Base-by-base conservation (phyloP, 73 alveolate species). In the Breviolum minutum region DNA sequence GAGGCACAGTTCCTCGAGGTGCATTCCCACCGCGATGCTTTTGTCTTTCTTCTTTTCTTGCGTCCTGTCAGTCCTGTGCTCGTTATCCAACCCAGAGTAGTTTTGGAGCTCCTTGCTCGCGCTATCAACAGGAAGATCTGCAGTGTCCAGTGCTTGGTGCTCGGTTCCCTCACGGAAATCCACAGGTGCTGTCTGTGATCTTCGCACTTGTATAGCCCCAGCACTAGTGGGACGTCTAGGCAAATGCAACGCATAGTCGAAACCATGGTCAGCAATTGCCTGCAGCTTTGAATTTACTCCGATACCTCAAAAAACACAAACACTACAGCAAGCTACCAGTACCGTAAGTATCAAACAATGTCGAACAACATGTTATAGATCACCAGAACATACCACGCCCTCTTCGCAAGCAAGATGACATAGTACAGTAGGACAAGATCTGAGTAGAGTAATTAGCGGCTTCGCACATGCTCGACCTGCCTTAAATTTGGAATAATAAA, bases 101-200 rank as follows among this genome's bases (percentile, higher is more conserved):
- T 26, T 20, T 11, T 17, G 13, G 30, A 5, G 40, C 19, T 71
- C 30, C 30, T 71, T 13, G 30, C 30, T 8, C 30, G 19, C 30
- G 13, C 26, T 48, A 11, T 13, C 26, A n/a, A 71, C 32, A n/a
- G 62, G 13, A 62, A 77, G 24, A 7, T 9, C 62, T 77, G 63
- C 20, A 10, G 86, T 62, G 14, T 17, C 6, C 8, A 10, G 27
- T 73, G 82, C 82, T 73, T 40, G 14, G 82, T 73, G 82, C 48
- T 73, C 82, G 11, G 17, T 73, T 24, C 27, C 81, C 81, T 73
- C 82, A 29, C 54, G 27, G 82, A 24, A 73, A 73, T 73, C 82
- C 32, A 20, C 86, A 29, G 86, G 86, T 77, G n/a, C 86, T 77
- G 86, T 77, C 62, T 26, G 86, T 26, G 86, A 77, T 77, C 86